phyloP scores from a whole-genome alignment of 768 basidiomycete genomes.

The Strobilomyces echinocephalus region DNA sequence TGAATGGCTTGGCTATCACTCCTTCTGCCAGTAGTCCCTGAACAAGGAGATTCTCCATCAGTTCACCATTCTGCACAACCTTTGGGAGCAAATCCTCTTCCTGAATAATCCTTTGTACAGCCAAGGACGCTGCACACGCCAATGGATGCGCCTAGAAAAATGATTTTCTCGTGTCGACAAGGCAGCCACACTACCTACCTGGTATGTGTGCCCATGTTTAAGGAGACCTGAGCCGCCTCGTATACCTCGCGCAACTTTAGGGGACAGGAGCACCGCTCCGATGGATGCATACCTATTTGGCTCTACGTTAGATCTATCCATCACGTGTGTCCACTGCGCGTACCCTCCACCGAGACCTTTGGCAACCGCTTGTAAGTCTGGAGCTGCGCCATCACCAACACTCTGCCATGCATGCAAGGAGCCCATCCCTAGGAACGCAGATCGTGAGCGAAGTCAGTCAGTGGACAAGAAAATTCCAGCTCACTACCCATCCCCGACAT shows the following conservation, averaged over 20 bases:
- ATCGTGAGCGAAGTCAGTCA: not conserved
- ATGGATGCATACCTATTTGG: conserved; percentile 66
- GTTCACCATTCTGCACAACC: conserved; percentile 53
- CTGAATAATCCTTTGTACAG: conserved; percentile 70
- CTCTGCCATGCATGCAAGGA: conserved; percentile 84
- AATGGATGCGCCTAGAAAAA: conserved; percentile 60
- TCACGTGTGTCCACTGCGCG: conserved; percentile 16
- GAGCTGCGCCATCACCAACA: conserved; percentile 69
- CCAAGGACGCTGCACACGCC: conserved; percentile 73
- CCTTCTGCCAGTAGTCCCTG: conserved; percentile 52
- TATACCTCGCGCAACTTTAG: conserved; percentile 66
- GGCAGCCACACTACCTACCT: conserved; percentile 44
- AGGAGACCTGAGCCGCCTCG: conserved; percentile 63
- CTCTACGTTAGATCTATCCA: conserved; percentile 4
- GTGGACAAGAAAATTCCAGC: conserved; percentile 25
- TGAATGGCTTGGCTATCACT: conserved; percentile 57
- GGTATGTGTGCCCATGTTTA: conserved; percentile 87
- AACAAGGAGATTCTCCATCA: conserved; percentile 53
- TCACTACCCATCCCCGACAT: conserved; percentile 90
- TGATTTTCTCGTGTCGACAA: not conserved
- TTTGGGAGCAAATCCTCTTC: conserved; percentile 68
- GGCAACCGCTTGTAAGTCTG: conserved; percentile 85
- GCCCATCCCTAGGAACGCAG: conserved; percentile 61
- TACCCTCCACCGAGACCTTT: conserved; percentile 90
- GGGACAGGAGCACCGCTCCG: conserved; percentile 74